Conservation (phyloP, 2,329 filamentous ascomycete species). For the Phyllosticta capitalensis region DNA sequence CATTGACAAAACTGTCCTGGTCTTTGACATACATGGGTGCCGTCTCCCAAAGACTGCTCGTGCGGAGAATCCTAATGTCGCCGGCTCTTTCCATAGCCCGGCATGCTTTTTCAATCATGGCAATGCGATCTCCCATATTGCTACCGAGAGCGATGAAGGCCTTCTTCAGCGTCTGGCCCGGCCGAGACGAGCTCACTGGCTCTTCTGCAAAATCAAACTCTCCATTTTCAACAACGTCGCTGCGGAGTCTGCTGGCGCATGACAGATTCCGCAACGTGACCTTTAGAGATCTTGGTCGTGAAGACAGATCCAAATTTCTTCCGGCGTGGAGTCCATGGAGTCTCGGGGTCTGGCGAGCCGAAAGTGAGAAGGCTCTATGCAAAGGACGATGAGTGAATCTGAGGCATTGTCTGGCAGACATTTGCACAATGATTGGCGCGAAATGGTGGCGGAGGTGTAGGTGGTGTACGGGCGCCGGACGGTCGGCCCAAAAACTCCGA, state of each 20-base stretch:
- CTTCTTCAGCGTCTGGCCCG: conserved; percentile 13
- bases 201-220: not conserved
- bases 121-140: conserved; percentile 79
- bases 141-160: conserved; percentile 86
- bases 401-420: not conserved
- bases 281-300: not conserved
- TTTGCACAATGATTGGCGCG: not conserved
- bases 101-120: conserved; percentile 78
- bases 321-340: not conserved
- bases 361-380: not conserved
- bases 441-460: not conserved
- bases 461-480: not conserved
- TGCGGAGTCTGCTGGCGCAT: not conserved
- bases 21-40: conserved; percentile 93
- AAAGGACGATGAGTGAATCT: not conserved
- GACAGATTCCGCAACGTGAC: not conserved
- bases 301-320: not conserved
- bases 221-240: not conserved
- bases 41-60: conserved; percentile 88
- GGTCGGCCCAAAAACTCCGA: not conserved
- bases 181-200: not conserved
- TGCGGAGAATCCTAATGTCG: conserved; percentile 65
- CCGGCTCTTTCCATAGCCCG: conserved; percentile 58
- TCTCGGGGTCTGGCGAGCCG: not conserved
- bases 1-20: conserved; percentile 83